These are phyloP conservation scores for Leptographium lundbergii DNA, from an alignment of 2,329 filamentous ascomycete species.

Conservation along the genomic window DNA sequence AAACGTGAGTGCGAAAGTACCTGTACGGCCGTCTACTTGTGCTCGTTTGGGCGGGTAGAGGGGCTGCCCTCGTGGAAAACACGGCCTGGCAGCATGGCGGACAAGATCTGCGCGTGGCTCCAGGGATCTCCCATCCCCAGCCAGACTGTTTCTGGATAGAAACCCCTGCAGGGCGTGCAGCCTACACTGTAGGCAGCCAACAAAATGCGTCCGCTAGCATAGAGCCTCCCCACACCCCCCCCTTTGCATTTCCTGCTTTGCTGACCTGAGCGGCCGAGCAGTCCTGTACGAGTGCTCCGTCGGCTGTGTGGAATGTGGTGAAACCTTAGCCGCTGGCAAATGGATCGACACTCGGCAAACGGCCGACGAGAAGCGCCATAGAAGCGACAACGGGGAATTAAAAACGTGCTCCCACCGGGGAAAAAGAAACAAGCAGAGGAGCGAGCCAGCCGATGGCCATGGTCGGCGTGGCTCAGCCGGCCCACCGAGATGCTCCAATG, in stretches of 20 bases:
- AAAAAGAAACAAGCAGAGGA: neutral
- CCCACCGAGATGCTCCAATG: neutral
- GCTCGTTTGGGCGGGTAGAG: constrained; percentile 5
- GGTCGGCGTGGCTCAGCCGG: neutral
- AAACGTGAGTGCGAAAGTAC: neutral
- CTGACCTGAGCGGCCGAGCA: neutral
- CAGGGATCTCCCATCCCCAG: constrained; percentile 21
- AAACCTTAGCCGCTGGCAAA: neutral
- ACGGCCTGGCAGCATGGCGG: constrained; percentile 15
- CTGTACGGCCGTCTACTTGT: neutral
- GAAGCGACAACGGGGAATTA: neutral
- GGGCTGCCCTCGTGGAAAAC: constrained; percentile 13
- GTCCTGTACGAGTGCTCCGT: neutral
- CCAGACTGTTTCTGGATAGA: constrained; percentile 17
- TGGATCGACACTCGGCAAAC: neutral
- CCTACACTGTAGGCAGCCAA: neutral
- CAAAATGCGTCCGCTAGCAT: neutral
- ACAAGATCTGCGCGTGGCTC: constrained; percentile 26
- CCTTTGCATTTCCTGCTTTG: neutral
- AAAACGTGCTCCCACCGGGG: neutral
- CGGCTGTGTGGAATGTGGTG: neutral
- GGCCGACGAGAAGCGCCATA: neutral
- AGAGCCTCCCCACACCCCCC: neutral
- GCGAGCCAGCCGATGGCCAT: neutral
- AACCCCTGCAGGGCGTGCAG: constrained; percentile 15